phyloP scores from a whole-genome alignment of 805 yeast genomes.

The Candida golubevii region DNA sequence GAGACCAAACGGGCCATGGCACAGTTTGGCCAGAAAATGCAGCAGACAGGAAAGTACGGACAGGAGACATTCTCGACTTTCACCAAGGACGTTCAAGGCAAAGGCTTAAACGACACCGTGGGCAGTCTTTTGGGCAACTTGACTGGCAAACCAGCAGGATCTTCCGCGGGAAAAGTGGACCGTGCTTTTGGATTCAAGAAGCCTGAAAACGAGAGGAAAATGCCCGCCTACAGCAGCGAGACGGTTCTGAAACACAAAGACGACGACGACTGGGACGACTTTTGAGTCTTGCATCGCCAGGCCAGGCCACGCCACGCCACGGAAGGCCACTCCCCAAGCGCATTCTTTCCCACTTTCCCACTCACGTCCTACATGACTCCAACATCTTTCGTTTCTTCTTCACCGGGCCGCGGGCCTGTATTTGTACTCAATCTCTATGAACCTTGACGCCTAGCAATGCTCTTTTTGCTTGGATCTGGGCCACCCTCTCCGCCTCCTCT shows the following conservation, averaged over 20 bases:
- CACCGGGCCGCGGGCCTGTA: too few relatives aligned
- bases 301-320: too few relatives aligned
- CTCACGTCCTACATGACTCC: too few relatives aligned
- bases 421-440: too few relatives aligned
- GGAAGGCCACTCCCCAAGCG: too few relatives aligned
- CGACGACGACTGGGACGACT: conserved; percentile 67
- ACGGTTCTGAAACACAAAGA: conserved; percentile 15
- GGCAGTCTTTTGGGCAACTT: conserved; percentile 46
- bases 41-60: conserved; percentile 78
- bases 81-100: conserved; percentile 43
- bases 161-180: conserved; percentile 29
- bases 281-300: conserved; percentile 24
- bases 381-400: too few relatives aligned
- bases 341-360: too few relatives aligned
- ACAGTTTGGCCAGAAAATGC: conserved; percentile 92
- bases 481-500: conserved; percentile 34
- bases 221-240: conserved; percentile 38
- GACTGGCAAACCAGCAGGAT: conserved; percentile 29
- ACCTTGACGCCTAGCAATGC: background rate
- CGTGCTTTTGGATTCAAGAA: conserved; percentile 65
- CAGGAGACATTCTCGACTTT: conserved; percentile 60
- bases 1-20: conserved; percentile 93
- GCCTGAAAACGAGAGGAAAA: conserved; percentile 52
- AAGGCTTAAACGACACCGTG: conserved; percentile 31
- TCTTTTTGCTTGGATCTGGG: background rate